Evolutionary conservation across 2,329 filamentous ascomycete species (phyloP).

Genomic region (Cyphellophora europaea): DNA sequence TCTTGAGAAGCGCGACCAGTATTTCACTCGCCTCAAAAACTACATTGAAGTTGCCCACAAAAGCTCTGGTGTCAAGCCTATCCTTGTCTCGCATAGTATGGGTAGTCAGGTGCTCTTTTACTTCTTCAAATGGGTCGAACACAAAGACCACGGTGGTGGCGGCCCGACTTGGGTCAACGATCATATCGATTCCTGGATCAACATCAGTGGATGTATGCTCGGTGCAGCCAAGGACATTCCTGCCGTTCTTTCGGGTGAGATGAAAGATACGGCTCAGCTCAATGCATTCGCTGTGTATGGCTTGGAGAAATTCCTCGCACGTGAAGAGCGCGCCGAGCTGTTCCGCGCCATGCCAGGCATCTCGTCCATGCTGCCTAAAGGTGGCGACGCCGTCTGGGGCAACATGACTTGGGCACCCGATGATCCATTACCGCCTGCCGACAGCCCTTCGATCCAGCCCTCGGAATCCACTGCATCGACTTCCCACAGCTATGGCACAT

Average conservation of each 20-base stretch:
- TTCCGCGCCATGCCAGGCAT: slow-evolving; percentile 97
- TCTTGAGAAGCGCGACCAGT: slow-evolving; percentile 81
- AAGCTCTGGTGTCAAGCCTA: slow-evolving; percentile 69
- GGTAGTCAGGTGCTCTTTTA: slow-evolving; percentile 85
- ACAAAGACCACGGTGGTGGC: slow-evolving; percentile 65
- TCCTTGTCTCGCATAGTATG: slow-evolving; percentile 92
- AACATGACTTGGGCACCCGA: slow-evolving; percentile 81
- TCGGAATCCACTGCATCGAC: background rate
- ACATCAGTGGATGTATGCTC: slow-evolving; percentile 96
- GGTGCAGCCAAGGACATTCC: slow-evolving; percentile 86
- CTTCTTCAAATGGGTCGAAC: slow-evolving; percentile 74
- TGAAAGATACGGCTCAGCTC: slow-evolving; percentile 95
- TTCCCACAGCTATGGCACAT: slow-evolving; percentile 60
- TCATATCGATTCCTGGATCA: slow-evolving; percentile 92
- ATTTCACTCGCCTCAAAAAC: slow-evolving; percentile 81
- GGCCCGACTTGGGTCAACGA: slow-evolving; percentile 83
- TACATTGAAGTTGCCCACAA: slow-evolving; percentile 77
- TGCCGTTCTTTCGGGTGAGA: slow-evolving; percentile 87
- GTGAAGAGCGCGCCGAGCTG: slow-evolving; percentile 81
- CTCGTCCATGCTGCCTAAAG: slow-evolving; percentile 91
- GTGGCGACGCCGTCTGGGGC: slow-evolving; percentile 91
- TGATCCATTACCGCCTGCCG: slow-evolving; percentile 58
- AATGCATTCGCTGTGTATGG: slow-evolving; percentile 96
- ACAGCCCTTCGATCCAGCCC: slow-evolving; percentile 5
- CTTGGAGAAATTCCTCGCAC: slow-evolving; percentile 87